Base-by-base conservation (phyloP, 768 basidiomycete species). In the Suillus luteus region DNA sequence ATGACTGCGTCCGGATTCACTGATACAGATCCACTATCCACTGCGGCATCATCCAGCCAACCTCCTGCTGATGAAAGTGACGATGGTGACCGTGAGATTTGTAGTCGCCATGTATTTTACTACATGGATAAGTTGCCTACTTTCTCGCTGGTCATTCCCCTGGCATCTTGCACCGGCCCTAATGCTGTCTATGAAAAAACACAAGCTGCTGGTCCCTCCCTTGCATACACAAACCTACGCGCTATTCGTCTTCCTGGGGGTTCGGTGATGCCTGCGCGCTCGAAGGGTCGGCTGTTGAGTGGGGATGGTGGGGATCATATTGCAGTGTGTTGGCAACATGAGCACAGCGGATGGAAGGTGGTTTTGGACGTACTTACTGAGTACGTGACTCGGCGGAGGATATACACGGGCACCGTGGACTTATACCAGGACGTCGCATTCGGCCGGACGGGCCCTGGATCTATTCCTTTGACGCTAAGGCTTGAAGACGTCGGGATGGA, bases 261-360 rank as follows among this genome's bases (percentile, higher is more conserved):
- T 0, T 86, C 87, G 1, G 81, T 81, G 12, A 81, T 97, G 5
- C 88, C 89, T 27, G 79, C 85, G 7, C 83, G 85, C 24, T 87
- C 91, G 1, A 74, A 79, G 1, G 95, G 93, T 3, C 84, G 85
- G 9, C 80, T 95, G 24, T 79, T 96, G 40, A 93, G 87, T 66
- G 82, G 84, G 11, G 91, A 93, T 60, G 84, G 84, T 5, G 86
- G 84, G 2, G 90, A 92, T 27, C 63, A 67, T 51, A 79, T 85
- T 19, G 88, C 91, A 6, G 83, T 96, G 1, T 82, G 84, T 22
- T 97, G 95, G 95, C 82, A 89, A 65, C 88, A 91, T 66, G 80
- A 86, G 52, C 88, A 94, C 70, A 92, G 90, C 8, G 93, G 92
- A 2, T 97, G 95, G 95, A 90, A 85, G 66, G 73, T 96, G 15